These are phyloP conservation scores for Globisporangium splendens DNA, from an alignment of 352 stramenopile genomes.

Conservation along the genomic window DNA sequence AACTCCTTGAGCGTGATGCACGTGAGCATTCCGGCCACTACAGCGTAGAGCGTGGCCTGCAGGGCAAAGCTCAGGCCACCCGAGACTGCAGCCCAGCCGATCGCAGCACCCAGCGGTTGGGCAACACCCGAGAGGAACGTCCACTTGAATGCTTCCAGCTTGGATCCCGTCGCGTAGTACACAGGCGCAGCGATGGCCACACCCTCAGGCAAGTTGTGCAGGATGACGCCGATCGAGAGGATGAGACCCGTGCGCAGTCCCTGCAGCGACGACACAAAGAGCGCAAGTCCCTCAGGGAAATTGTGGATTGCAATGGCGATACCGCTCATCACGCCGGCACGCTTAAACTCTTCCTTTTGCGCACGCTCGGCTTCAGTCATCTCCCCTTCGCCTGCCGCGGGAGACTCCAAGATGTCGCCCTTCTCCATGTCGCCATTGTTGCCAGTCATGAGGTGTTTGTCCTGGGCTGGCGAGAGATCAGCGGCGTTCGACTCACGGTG, in stretches of 20 bases:
- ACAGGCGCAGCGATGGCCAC: slow-evolving; percentile 92
- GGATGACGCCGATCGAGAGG: slow-evolving; percentile 91
- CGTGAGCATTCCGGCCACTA: slow-evolving; percentile 94
- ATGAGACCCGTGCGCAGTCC: slow-evolving; percentile 85
- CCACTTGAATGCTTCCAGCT: slow-evolving; percentile 91
- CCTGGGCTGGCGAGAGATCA: slow-evolving; percentile 13
- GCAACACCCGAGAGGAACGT: slow-evolving; percentile 82
- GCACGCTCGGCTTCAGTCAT: slow-evolving; percentile 1
- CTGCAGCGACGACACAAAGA: slow-evolving; percentile 90
- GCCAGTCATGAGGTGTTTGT: slow-evolving; percentile 14
- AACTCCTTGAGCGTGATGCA: slow-evolving; percentile 90
- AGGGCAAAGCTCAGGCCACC: slow-evolving; percentile 52
- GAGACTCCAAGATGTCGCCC: slow-evolving; percentile 16
- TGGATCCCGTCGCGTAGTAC: slow-evolving; percentile 93
- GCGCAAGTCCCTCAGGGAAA: slow-evolving; percentile 94
- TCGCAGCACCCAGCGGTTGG: slow-evolving; percentile 84
- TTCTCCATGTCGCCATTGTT: slow-evolving; percentile 20
- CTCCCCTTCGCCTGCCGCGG: slow-evolving; percentile 3
- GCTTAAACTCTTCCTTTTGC: slow-evolving; percentile 44
- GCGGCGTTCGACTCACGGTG: slow-evolving; percentile 25
- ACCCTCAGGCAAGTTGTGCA: slow-evolving; percentile 96
- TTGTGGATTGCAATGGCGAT: slow-evolving; percentile 96
- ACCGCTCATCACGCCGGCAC: slow-evolving; percentile 88
- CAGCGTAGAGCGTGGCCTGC: slow-evolving; percentile 83
- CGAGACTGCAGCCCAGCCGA: slow-evolving; percentile 77